These are phyloP conservation scores for Moniliophthora roreri DNA, from an alignment of 1,284 basidiomycete species.

Conservation along the genomic window DNA sequence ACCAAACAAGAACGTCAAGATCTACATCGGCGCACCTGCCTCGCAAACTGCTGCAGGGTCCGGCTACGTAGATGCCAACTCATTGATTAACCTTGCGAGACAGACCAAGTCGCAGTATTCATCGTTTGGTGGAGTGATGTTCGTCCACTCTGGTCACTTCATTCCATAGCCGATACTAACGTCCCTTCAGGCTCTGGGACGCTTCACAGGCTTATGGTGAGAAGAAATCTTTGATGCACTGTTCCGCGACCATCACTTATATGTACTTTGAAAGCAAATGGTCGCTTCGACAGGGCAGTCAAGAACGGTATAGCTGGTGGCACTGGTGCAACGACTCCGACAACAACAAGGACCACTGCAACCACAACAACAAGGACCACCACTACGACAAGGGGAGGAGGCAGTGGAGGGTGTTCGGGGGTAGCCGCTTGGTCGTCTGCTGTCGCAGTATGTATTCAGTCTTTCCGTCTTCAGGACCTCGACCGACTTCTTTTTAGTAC, in stretches of 20 bases:
- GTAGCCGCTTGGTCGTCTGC: constrained; percentile 44
- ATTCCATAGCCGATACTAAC: background rate
- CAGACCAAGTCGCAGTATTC: constrained; percentile 48
- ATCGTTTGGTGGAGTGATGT: constrained; percentile 71
- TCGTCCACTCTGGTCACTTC: constrained; percentile 22
- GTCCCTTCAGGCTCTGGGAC: constrained; percentile 24
- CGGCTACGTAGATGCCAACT: constrained; percentile 50
- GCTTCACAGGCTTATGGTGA: constrained; percentile 29
- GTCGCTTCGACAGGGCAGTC: constrained; percentile 47
- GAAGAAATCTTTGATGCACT: constrained; percentile 12
- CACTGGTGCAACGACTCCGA: constrained; percentile 24
- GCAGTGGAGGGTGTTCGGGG: constrained; percentile 43
- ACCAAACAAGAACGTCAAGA: constrained; percentile 58
- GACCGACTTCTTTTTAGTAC: constrained; percentile 35
- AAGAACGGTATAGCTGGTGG: constrained; percentile 48
- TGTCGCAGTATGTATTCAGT: constrained; percentile 34
- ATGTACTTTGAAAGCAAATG: constrained; percentile 48
- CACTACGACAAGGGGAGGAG: constrained; percentile 21
- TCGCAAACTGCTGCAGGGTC: constrained; percentile 44
- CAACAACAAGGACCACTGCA: constrained; percentile 22
- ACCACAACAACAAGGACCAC: constrained; percentile 29
- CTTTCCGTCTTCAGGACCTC: too few species aligned
- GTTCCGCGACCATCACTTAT: constrained; percentile 16
- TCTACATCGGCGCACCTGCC: constrained; percentile 64
- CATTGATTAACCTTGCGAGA: constrained; percentile 43